Percentiles rank a stretch among this genome's conserved stretches.
Evolutionary conservation across 305 asterid species (phyloP).

Genomic region (Fraxinus xanthoxyloides): DNA sequence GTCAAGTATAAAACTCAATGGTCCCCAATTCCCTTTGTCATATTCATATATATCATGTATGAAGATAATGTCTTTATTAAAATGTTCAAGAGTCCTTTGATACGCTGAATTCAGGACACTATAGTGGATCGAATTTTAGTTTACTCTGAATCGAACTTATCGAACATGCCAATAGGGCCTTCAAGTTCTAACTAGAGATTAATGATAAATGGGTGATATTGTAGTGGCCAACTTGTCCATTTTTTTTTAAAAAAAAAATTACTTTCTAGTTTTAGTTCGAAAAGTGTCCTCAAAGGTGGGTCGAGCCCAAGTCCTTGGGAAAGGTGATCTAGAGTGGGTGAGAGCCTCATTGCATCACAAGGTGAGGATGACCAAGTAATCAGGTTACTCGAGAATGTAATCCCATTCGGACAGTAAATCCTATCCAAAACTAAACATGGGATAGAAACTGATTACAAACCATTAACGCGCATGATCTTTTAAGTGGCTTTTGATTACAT

Average conservation of each 20-base stretch:
- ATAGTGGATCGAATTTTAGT: background rate
- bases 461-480: background rate
- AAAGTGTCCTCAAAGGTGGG: background rate
- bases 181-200: background rate
- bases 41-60: conserved; percentile 22
- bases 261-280: background rate
- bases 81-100: background rate
- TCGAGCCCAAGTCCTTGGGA: background rate
- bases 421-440: background rate
- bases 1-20: conserved; percentile 41
- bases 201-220: background rate
- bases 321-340: background rate
- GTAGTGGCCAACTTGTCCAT: background rate
- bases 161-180: conserved; percentile 13
- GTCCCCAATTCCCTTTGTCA: conserved; percentile 40
- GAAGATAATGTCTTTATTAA: background rate
- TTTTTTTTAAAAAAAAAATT: too few relatives aligned
- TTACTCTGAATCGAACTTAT: background rate
- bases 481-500: background rate
- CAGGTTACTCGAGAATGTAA: background rate
- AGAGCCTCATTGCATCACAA: background rate
- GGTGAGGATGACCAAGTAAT: background rate
- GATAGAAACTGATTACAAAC: background rate
- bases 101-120: background rate
- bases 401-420: background rate